Evolutionary conservation across 345 rosid species (phyloP).

Genomic region (Lagerstroemia speciosa): DNA sequence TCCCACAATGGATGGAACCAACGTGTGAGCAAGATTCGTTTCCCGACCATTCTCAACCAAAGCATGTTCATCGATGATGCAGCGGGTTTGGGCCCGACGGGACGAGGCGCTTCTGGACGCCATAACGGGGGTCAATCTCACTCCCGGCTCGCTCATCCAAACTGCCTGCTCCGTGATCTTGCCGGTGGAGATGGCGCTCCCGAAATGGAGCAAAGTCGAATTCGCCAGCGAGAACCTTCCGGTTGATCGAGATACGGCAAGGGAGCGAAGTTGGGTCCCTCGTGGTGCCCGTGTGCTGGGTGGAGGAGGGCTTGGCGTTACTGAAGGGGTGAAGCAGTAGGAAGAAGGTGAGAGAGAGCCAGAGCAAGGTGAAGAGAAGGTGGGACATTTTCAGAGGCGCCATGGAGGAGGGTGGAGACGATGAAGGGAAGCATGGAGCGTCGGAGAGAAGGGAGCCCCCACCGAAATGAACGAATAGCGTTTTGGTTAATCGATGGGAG

Average conservation of each 20-base stretch:
- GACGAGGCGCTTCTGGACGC: conserved; percentile 78
- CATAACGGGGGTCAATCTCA: conserved; percentile 74
- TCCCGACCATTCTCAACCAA: not conserved
- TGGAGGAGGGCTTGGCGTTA: conserved; percentile 23
- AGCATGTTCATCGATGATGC: conserved; percentile 52
- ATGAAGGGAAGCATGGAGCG: conserved; percentile 15
- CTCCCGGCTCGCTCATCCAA: conserved; percentile 6
- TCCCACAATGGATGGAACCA: not conserved
- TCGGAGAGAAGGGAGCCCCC: conserved; percentile 3
- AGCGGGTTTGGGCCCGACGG: conserved; percentile 91
- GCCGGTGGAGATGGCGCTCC: conserved; percentile 12
- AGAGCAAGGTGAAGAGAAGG: conserved; percentile 30
- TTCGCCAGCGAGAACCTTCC: conserved; percentile 39
- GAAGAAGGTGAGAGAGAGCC: conserved; percentile 48
- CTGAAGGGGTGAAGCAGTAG: conserved; percentile 37
- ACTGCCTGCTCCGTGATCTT: not conserved
- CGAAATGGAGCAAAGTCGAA: conserved; percentile 60
- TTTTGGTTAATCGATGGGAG: not conserved
- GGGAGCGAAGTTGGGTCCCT: conserved; percentile 5
- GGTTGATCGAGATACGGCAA: conserved; percentile 15
- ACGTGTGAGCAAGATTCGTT: not conserved
- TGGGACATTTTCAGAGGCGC: conserved; percentile 46
- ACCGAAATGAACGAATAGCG: not conserved
- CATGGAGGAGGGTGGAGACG: conserved; percentile 11
- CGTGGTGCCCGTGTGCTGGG: conserved; percentile 8